Evolutionary conservation across 1,139 yeast genomes (phyloP).

Genomic region (Maudiozyma humilis): DNA sequence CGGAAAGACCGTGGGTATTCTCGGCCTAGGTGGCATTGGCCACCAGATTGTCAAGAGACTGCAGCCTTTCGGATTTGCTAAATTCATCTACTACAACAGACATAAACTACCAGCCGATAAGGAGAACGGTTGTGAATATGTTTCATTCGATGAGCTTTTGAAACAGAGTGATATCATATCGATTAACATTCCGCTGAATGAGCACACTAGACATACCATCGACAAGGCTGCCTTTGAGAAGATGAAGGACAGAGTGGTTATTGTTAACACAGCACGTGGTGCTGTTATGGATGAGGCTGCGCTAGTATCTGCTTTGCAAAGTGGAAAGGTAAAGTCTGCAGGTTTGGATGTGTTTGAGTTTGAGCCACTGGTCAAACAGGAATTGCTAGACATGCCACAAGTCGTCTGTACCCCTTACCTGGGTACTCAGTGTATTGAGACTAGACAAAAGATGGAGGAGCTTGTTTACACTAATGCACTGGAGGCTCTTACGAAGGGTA

Average conservation of each 20-base stretch:
- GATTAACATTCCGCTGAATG: slow-evolving; percentile 55
- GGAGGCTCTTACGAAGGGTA: slow-evolving; percentile 45
- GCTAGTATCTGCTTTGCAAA: slow-evolving; percentile 51
- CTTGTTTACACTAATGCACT: slow-evolving; percentile 37
- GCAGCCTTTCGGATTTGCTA: slow-evolving; percentile 55
- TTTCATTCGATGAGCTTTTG: slow-evolving; percentile 49
- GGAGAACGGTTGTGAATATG: slow-evolving; percentile 50
- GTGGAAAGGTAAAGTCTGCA: slow-evolving; percentile 63
- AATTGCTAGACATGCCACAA: slow-evolving; percentile 43
- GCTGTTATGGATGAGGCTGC: slow-evolving; percentile 64
- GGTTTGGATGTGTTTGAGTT: slow-evolving; percentile 80
- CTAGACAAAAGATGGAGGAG: slow-evolving; percentile 48
- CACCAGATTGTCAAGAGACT: slow-evolving; percentile 56
- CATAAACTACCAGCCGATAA: slow-evolving; percentile 43
- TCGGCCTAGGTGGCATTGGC: slow-evolving; percentile 78
- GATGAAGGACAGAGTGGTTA: slow-evolving; percentile 57
- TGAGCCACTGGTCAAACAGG: slow-evolving; percentile 66
- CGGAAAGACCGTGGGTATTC: slow-evolving; percentile 54
- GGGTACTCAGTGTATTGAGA: slow-evolving; percentile 67
- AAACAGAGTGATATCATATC: slow-evolving; percentile 49
- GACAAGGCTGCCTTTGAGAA: slow-evolving; percentile 43
- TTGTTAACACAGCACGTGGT: slow-evolving; percentile 68
- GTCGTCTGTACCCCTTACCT: slow-evolving; percentile 69
- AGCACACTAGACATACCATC: slow-evolving; percentile 51
- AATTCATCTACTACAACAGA: slow-evolving; percentile 56